Evolutionary conservation across 768 basidiomycete genomes (phyloP).

Genomic region (Tricholoma furcatifolium): DNA sequence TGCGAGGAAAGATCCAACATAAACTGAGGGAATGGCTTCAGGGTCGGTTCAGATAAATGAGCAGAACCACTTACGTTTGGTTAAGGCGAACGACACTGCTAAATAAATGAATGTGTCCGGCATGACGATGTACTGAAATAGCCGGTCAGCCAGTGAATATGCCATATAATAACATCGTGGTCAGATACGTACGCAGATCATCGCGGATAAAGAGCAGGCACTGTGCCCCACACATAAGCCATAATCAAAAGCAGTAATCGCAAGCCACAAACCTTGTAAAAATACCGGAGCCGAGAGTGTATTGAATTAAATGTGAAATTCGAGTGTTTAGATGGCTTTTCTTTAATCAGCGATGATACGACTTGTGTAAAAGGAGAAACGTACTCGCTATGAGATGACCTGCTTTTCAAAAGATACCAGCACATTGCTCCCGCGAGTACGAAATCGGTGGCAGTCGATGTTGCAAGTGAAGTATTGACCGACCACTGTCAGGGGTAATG

Average conservation of each 20-base stretch:
- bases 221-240: constrained; percentile 19
- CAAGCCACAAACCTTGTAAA: constrained; percentile 21
- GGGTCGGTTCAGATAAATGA: not conserved
- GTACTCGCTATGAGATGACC: constrained; percentile 20
- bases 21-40: constrained; percentile 30
- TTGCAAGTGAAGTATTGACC: constrained; percentile 38
- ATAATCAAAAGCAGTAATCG: not conserved
- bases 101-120: constrained; percentile 45
- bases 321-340: constrained; percentile 26
- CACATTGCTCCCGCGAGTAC: constrained; percentile 36
- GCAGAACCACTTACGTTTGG: constrained; percentile 34
- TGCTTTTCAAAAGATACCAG: constrained; percentile 32
- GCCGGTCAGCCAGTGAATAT: not conserved
- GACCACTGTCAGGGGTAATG: constrained; percentile 32
- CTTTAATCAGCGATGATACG: not conserved
- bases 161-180: not conserved
- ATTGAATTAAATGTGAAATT: constrained; percentile 32
- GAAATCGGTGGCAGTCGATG: constrained; percentile 44
- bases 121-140: constrained; percentile 38
- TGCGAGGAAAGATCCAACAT: constrained; percentile 45
- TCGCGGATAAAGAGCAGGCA: constrained; percentile 41
- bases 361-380: not conserved
- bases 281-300: constrained; percentile 24
- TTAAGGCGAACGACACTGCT: constrained; percentile 40
- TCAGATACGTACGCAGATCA: constrained; percentile 36